These are phyloP conservation scores for Annulohypoxylon truncatum DNA, from an alignment of 2,329 filamentous ascomycete genomes.

Conservation along the genomic window DNA sequence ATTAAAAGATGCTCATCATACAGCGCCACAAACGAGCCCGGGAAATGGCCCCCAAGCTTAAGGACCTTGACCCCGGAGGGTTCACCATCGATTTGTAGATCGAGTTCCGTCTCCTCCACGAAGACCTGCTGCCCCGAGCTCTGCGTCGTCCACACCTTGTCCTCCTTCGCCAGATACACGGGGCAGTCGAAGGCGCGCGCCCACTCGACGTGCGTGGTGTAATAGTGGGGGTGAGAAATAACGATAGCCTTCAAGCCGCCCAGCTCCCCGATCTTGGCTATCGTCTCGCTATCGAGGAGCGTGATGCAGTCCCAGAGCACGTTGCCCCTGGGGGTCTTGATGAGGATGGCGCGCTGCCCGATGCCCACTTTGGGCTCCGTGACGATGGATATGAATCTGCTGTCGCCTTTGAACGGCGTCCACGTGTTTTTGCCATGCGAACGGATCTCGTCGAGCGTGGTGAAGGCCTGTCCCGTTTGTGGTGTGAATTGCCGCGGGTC, in stretches of 20 bases:
- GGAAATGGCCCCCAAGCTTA: conserved; percentile 83
- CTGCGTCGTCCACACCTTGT: conserved; percentile 71
- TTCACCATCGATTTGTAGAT: conserved; percentile 47
- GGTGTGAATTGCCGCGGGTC: conserved; percentile 79
- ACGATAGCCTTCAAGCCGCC: conserved; percentile 79
- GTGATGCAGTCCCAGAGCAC: conserved; percentile 84
- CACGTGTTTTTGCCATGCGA: conserved; percentile 65
- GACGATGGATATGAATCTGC: conserved; percentile 58
- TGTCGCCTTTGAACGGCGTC: conserved; percentile 58
- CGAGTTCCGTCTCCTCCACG: conserved; percentile 57
- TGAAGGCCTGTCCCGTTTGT: conserved; percentile 72
- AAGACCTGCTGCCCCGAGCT: conserved; percentile 59
- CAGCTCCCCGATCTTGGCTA: conserved; percentile 65
- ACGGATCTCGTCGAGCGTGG: conserved; percentile 63
- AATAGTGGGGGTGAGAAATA: conserved; percentile 86
- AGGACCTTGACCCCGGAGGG: conserved; percentile 68
- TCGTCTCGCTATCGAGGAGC: conserved; percentile 73
- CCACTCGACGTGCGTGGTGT: conserved; percentile 81
- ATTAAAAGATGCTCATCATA: conserved; percentile 73
- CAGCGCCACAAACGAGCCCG: conserved; percentile 75
- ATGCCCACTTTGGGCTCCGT: conserved; percentile 74
- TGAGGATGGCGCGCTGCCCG: conserved; percentile 77
- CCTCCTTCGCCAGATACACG: conserved; percentile 75
- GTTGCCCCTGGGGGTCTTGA: conserved; percentile 74
- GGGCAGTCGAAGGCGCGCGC: conserved; percentile 74